Base-by-base conservation (phyloP, 2,329 filamentous ascomycete species). In the Aquanectria penicillioides region DNA sequence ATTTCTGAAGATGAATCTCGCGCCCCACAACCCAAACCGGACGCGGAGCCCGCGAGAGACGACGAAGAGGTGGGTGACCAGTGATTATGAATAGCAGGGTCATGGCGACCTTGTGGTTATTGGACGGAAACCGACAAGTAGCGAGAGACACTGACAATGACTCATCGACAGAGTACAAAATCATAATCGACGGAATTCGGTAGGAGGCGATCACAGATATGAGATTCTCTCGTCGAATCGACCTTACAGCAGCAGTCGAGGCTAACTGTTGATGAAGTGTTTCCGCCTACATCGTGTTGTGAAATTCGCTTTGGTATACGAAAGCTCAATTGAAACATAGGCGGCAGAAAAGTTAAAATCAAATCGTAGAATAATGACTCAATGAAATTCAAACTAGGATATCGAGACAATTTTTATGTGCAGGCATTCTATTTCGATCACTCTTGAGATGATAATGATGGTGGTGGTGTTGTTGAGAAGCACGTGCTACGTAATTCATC, bases 1-100 rank as follows among this genome's bases (percentile, higher is more conserved):
- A 75, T 75, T 82, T 80, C 64, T 64, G 69, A 75, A 74, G 73
- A 72, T 70, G 68, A 69, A 60, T 43, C 64, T 53, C 61, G 57
- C 63, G 65, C 61, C 22, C 55, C 66, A 8, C 50, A 59, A 34
- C 33, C 44, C 44, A 71, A 68, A 28, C 33, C 63, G 34, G 57
- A 63, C 44, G 37, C 26, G 40, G 62, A 63, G 41, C 41, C 57
- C 18, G 38, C 48, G 20, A 57, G 40, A 58, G 59, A 61, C 54
- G 51, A 57, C 29, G 23, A 46, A 65, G 61, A 73, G 66, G 70
- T 73, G 62, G 65, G 71, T 66, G 28, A 34, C 33, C 23, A 20
- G 47, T 46, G 47, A 51, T 41, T 44, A 25, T 28, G n/a, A 47
- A 47, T 41, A 38, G n/a, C 23, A 29, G 34, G 25, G 37, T 25